These are phyloP conservation scores for Chytriomyces sp. DNA, from an alignment of 192 early-diverging fungal species.

Conservation along the genomic window DNA sequence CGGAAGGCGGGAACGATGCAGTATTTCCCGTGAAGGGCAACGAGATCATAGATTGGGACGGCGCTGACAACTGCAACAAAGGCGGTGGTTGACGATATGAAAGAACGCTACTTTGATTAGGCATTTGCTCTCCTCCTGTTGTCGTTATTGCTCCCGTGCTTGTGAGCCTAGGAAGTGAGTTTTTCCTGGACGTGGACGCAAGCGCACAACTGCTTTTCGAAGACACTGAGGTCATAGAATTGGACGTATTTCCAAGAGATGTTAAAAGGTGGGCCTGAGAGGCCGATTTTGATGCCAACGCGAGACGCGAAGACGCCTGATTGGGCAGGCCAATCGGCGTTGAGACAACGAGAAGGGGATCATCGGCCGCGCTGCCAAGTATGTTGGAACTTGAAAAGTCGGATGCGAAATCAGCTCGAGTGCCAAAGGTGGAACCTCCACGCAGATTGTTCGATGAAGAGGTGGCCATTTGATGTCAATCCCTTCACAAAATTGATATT, in stretches of 20 bases:
- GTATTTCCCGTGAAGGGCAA: slow-evolving; percentile 12
- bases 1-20: slow-evolving; percentile 6
- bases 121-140: no score
- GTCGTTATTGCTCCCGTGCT: not conserved
- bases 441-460: no score
- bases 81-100: not conserved
- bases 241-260: not conserved
- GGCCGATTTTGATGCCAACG: not conserved
- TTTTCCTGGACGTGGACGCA: not conserved
- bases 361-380: no score
- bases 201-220: not conserved
- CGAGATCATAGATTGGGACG: not conserved
- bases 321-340: no score
- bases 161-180: slow-evolving; percentile 13
- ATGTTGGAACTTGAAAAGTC: no score
- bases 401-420: no score
- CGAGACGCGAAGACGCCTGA: no score
- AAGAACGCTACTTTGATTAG: no score
- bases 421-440: no score
- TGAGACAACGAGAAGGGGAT: no score
- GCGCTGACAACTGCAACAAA: not conserved
- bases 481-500: no score
- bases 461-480: no score
- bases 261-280: not conserved
- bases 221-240: not conserved